Percentiles rank a stretch among this genome's conserved stretches.
These are phyloP conservation scores for Effrenium voratum DNA, from an alignment of 73 alveolate species.

Conservation along the genomic window DNA sequence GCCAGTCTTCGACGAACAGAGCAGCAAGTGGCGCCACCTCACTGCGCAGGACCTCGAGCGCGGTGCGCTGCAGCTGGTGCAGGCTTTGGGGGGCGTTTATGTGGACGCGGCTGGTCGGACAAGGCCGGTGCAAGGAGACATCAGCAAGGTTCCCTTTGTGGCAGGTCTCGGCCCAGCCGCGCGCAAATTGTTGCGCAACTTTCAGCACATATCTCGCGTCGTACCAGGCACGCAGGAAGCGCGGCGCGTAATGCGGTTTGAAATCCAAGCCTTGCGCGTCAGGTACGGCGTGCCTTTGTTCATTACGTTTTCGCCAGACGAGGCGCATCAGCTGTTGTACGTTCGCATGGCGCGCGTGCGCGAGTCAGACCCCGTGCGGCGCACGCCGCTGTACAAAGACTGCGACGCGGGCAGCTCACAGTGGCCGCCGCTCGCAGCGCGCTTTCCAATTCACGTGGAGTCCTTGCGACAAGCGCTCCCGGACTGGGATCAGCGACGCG, in stretches of 20 bases:
- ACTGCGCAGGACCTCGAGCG: not conserved
- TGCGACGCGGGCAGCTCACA: not conserved
- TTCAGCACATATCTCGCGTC: not conserved
- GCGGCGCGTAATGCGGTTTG: slow-evolving; percentile 7
- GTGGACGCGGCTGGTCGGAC: not conserved
- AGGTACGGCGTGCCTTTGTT: slow-evolving; percentile 12
- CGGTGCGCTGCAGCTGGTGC: not conserved
- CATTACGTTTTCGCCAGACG: slow-evolving; percentile 17
- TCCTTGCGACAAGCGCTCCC: not conserved
- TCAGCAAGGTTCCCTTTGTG: not conserved
- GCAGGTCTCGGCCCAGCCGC: not conserved
- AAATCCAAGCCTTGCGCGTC: slow-evolving; percentile 30
- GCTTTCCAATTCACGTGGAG: not conserved
- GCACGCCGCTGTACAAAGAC: not conserved
- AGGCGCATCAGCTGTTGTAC: slow-evolving; percentile 15
- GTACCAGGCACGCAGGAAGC: slow-evolving; percentile 64
- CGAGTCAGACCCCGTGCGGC: not conserved
- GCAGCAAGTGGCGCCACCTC: not conserved
- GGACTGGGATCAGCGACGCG: slow-evolving; percentile 2
- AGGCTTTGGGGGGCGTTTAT: not conserved
- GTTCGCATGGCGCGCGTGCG: slow-evolving; percentile 22
- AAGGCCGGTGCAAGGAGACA: slow-evolving; percentile 18
- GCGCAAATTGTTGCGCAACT: not conserved
- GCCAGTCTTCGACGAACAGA: not conserved
- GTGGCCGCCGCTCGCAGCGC: not conserved